Base-by-base conservation (phyloP, 805 yeast genomes). In the Cyberlindnera americana region DNA sequence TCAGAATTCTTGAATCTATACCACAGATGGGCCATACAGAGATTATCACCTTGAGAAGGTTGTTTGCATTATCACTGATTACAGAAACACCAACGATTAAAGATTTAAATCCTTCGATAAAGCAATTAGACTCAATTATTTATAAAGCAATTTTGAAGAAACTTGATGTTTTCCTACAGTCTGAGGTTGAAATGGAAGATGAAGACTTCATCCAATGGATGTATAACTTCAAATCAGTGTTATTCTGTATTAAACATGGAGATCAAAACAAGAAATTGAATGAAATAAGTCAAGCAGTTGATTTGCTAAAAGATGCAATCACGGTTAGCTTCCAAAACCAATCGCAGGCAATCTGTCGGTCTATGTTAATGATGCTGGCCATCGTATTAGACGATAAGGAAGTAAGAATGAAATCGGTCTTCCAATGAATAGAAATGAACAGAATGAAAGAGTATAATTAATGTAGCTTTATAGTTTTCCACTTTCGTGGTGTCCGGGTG, bases 291-390 rank as follows among this genome's bases (percentile, higher is more conserved):
- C 26, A 29, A 10, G 30, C 33, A 1, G 37, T 38, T 12, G 27
- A 29, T 5, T 16, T 35, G 23, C 23, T 41, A 17, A 37, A 38
- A 22, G 30, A 25, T 21, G 27, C 33, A 8, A 38, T 44, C 14
- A 36, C 45, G 2, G 25, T 37, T 16, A 40, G 44, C 15, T 41
- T 27, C 27, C 35, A 28, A 8, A 30, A 33, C 28, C 38, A 38
- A 8, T 18, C 30, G 13, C 45, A 41, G 33, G 35, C 45, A 2
- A 13, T 41, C 18, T 44, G 48, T 21, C 45, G 39, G 12, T 35
- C 45, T 1, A 13, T 36, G 19, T 17, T 41, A 27, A 33, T 29
- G 37, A 22, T 29, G 21, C 27, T 36, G 13, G 7, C 19, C 3
- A 24, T 26, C 11, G 13, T 41, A 23, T 15, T 41, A n/a, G 35